Evolutionary conservation across 257 asterid genomes (phyloP), one percentile per base, ranked within the genome.

Genomic region (Handroanthus guayacan): DNA sequence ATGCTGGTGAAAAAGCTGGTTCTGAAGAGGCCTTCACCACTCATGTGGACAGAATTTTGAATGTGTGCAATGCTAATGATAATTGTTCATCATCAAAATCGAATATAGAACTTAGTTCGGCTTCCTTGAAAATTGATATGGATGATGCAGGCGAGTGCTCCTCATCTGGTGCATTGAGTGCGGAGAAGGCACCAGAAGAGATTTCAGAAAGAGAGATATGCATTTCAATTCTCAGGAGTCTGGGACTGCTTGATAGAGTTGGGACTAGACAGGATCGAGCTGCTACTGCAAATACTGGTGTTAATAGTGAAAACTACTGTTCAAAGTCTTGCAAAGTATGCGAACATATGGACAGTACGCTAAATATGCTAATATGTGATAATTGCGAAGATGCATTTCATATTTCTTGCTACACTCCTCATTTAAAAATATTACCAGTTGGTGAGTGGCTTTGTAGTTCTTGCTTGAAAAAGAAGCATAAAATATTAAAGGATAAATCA

Each of bases 371-470:
- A 56, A 65, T 89, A 20, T 95, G 99, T 79, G 97, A 95, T 85
- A 85, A 77, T 56, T 95, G 99, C 65, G 87, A 86, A 60, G 93
- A 86, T 72, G 85, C 93, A 74, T 92, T 92, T 80, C 98, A 95
- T 83, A 63, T 85, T 62, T 79, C 90, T 79, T 95, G 99, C 91
- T 86, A 80, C 83, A 82, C 73, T 62, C 96, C 96, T 71, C 83
- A 74, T 61, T 68, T 87, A 63, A 79, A 77, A 82, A 81, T 78
- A 81, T 63, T 86, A 65, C 94, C 97, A 25, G 86, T 70, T 72
- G 84, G 85, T 20, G 97, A 95, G 82, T 92, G 97, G 96, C 84
- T 88, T 75, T 95, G 98, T 66, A 69, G 80, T 70, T 85, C 94
- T 64, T 95, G 99, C 86, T 73, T 83, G 88, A 89, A 85, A 79